These are phyloP conservation scores for Myxozyma sirexii DNA, from an alignment of 805 yeast genomes.

Conservation along the genomic window DNA sequence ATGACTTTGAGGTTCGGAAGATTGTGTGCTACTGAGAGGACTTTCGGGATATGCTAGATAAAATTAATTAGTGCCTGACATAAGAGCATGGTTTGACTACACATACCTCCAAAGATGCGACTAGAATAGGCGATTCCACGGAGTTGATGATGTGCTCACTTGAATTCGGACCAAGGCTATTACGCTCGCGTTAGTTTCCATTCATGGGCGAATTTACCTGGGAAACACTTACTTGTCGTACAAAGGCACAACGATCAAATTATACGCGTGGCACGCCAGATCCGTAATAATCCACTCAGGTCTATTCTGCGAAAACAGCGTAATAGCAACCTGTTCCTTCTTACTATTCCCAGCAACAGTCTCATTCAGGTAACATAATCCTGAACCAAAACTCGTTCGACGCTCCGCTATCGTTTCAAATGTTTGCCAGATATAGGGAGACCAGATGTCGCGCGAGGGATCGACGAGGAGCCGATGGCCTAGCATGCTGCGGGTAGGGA, in stretches of 20 bases:
- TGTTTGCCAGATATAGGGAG: slow-evolving; percentile 50
- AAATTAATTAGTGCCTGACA: not conserved
- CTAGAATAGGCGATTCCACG: slow-evolving; percentile 64
- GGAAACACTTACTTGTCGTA: slow-evolving; percentile 45
- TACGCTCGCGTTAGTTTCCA: too few relatives aligned
- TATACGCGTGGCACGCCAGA: slow-evolving; percentile 64
- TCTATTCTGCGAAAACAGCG: slow-evolving; percentile 60
- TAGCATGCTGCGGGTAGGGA: slow-evolving; percentile 44
- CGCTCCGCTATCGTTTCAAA: slow-evolving; percentile 50
- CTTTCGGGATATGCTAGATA: slow-evolving; percentile 49
- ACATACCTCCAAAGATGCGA: slow-evolving; percentile 49
- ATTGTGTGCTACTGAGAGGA: slow-evolving; percentile 51
- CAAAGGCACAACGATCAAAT: slow-evolving; percentile 56
- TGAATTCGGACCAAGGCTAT: slow-evolving; percentile 59
- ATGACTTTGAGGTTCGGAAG: slow-evolving; percentile 53
- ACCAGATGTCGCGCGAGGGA: slow-evolving; percentile 46
- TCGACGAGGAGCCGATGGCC: slow-evolving; percentile 45
- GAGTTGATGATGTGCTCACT: slow-evolving; percentile 63
- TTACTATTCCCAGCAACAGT: slow-evolving; percentile 34
- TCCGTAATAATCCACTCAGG: slow-evolving; percentile 73
- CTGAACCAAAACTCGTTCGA: slow-evolving; percentile 58
- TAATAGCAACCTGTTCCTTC: slow-evolving; percentile 52
- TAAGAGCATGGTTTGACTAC: too few relatives aligned
- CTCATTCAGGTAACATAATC: slow-evolving; percentile 50
- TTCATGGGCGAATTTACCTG: too few relatives aligned